Conservation (phyloP, 495 filamentous ascomycete species). For the Aspergillus nanangensis region DNA sequence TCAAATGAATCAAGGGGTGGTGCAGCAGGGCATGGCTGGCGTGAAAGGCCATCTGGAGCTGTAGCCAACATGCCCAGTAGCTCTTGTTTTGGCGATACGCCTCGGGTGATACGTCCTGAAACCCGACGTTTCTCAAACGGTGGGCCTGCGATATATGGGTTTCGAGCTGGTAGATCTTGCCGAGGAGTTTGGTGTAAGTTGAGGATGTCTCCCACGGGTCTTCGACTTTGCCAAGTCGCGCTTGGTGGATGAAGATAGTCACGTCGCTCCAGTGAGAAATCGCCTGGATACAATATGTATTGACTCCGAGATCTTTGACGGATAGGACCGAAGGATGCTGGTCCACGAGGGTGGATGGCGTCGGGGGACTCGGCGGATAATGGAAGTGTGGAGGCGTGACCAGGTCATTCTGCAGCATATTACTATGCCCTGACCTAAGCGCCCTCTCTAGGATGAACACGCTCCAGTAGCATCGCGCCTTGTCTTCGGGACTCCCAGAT, state of each 20-base stretch:
- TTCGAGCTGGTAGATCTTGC: slow-evolving; percentile 4
- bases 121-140: slow-evolving; percentile 9
- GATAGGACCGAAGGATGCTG: not conserved
- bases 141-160: slow-evolving; percentile 1
- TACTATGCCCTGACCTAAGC: not conserved
- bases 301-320: slow-evolving; percentile 4
- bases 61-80: slow-evolving; percentile 8
- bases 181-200: not conserved
- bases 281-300: slow-evolving; percentile 3
- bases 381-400: not conserved
- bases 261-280: slow-evolving; percentile 4
- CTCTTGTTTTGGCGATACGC: slow-evolving; percentile 2
- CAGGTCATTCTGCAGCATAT: not conserved
- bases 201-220: slow-evolving; percentile 7
- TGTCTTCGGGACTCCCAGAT: not conserved
- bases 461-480: slow-evolving; percentile 7
- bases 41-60: slow-evolving; percentile 5
- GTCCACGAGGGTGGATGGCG: not conserved
- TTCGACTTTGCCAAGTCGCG: not conserved
- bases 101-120: slow-evolving; percentile 7
- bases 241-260: not conserved
- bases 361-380: slow-evolving; percentile 5
- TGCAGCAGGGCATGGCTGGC: slow-evolving; percentile 1
- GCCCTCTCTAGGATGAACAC: slow-evolving; percentile 7
- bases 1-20: slow-evolving; percentile 7